Evolutionary conservation across 2,329 filamentous ascomycete genomes (phyloP).

Genomic region (Nemania bipapillata): DNA sequence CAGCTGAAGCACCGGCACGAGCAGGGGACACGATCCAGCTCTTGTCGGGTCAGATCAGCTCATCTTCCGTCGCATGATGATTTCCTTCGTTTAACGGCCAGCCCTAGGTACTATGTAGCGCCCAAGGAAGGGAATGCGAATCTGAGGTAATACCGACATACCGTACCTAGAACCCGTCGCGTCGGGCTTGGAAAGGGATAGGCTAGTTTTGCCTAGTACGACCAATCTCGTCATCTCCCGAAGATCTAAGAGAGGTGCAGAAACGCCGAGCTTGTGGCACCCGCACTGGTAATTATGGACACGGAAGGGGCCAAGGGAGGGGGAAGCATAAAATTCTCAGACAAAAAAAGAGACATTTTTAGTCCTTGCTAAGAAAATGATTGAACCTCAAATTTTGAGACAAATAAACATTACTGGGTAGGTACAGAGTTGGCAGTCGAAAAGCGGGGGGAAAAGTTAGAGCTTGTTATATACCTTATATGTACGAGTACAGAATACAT

Average conservation of each 20-base stretch:
- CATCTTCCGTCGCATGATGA: conserved; percentile 33
- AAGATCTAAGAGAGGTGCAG: conserved; percentile 46
- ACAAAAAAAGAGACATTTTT: not conserved
- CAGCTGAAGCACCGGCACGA: conserved; percentile 33
- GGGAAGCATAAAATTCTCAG: not conserved
- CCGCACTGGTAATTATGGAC: conserved; percentile 39
- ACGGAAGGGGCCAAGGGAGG: not conserved
- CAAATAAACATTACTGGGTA: not conserved
- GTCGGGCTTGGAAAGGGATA: conserved; percentile 18
- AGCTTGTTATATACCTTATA: too few species aligned
- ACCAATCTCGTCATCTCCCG: conserved; percentile 51
- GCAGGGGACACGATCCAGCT: conserved; percentile 35
- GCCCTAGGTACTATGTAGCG: conserved; percentile 1
- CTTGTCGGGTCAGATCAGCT: conserved; percentile 37
- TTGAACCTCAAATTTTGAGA: not conserved
- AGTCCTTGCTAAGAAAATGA: too few species aligned
- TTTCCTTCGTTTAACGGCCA: conserved; percentile 20
- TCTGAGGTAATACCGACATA: conserved; percentile 27
- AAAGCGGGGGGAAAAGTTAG: not conserved
- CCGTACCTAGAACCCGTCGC: conserved; percentile 3
- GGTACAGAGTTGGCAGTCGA: too few species aligned
- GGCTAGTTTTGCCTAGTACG: conserved; percentile 19
- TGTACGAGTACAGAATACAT: too few species aligned
- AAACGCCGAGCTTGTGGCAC: conserved; percentile 51
- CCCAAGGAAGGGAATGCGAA: conserved; percentile 6